Evolutionary conservation across 441 rosid genomes (phyloP).

Genomic region (Adansonia madagascariensis): DNA sequence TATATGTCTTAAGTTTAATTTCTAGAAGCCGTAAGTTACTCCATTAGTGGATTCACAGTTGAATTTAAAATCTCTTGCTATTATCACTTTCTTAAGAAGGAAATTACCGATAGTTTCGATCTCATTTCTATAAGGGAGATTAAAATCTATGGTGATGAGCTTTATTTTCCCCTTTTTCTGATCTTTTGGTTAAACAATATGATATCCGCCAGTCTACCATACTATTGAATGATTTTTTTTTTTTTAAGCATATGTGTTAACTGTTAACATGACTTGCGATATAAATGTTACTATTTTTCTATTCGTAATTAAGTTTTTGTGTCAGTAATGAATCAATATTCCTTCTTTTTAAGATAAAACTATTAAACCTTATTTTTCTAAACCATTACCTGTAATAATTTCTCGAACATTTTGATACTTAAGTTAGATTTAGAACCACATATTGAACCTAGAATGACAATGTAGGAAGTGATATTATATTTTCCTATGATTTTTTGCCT

Average conservation of each 20-base stretch:
- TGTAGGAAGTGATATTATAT: not conserved
- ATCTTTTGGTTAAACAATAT: not conserved
- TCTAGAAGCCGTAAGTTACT: not conserved
- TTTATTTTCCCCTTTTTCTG: not conserved
- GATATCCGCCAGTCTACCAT: not conserved
- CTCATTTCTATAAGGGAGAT: not conserved
- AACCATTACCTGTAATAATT: not conserved
- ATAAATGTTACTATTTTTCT: not conserved
- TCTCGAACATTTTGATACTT: not conserved
- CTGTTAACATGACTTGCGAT: not conserved
- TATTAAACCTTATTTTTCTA: not conserved
- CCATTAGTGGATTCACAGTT: not conserved
- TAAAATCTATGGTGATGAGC: not conserved
- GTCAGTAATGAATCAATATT: not conserved
- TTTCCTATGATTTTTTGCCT: not conserved
- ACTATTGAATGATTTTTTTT: not conserved
- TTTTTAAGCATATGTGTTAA: not conserved
- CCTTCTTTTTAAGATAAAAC: not conserved
- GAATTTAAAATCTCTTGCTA: not conserved
- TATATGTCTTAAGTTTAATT: not conserved
- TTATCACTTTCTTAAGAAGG: not conserved
- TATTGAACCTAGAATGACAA: not conserved
- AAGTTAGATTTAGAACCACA: not conserved
- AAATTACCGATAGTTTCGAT: not conserved
- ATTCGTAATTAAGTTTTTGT: not conserved